A percentile compares a stretch with the other conserved stretches of the same genome.
phyloP scores from a whole-genome alignment of 352 stramenopile species.

The Globisporangium barbulae region DNA sequence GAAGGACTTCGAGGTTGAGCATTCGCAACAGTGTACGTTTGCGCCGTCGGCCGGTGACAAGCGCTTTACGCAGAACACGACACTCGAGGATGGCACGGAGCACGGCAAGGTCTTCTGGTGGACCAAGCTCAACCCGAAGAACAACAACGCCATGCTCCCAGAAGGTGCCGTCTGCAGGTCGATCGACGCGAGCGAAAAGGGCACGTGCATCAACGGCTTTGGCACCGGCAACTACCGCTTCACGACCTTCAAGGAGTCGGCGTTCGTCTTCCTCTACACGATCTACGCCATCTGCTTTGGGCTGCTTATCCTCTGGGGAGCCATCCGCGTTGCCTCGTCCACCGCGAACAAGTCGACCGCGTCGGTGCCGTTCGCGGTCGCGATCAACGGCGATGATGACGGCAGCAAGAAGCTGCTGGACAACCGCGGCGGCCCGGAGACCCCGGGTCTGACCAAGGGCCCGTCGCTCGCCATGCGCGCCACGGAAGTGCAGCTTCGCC shows the following conservation, averaged over 20 bases:
- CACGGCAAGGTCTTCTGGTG: constrained; percentile 52
- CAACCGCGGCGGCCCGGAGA: constrained; percentile 50
- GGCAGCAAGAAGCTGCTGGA: constrained; percentile 56
- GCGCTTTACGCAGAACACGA: constrained; percentile 51
- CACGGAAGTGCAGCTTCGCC: constrained; percentile 42
- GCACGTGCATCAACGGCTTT: constrained; percentile 26
- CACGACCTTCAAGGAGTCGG: constrained; percentile 47
- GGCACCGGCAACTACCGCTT: constrained; percentile 35
- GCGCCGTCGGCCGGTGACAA: constrained; percentile 22
- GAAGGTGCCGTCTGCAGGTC: constrained; percentile 40
- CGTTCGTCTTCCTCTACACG: constrained; percentile 47
- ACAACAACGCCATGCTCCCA: constrained; percentile 73
- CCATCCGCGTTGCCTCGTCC: constrained; percentile 18
- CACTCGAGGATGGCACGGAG: constrained; percentile 44
- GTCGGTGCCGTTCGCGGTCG: constrained; percentile 2
- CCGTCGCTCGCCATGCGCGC: constrained; percentile 39
- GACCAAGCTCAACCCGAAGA: constrained; percentile 47
- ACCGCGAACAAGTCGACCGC: constrained; percentile 13
- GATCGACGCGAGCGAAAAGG: constrained; percentile 24
- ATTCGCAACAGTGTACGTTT: constrained; percentile 51
- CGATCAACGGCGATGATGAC: constrained; percentile 23
- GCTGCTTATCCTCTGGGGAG: constrained; percentile 30
- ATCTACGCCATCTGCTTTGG: constrained; percentile 43
- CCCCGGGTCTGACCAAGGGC: constrained; percentile 31
- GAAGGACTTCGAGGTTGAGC: too few species aligned